Base-by-base conservation (phyloP, 225 moss, liverwort and hornwort species). In the Sphagnum contortum region DNA sequence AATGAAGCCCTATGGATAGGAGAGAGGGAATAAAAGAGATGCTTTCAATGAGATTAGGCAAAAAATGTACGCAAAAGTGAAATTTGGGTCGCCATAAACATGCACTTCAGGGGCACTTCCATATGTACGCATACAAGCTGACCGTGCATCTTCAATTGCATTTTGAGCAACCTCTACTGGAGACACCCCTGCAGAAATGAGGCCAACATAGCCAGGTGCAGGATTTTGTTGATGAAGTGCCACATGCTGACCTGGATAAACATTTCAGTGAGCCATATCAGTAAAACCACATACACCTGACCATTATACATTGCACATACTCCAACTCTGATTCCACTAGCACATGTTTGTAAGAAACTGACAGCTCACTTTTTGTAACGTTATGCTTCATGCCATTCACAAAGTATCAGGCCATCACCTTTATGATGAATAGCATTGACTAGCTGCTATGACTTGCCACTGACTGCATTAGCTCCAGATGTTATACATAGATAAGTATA, bases 121-220 rank as follows among this genome's bases (percentile, higher is more conserved):
- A 57, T 90, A 93, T 14, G 92, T 93, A 68, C 92, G 87, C 92
- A 93, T 93, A 66, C 92, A 93, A 72, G 92, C 81, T 14, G 92
- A 93, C 60, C 92, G 85, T 64, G 92, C 92, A 77, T 93, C 92
- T 64, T 93, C 90, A 50, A 93, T 93, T 11, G 92, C 89, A 73
- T 93, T 89, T 70, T 90, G 80, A 48, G 90, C 92, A 59, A 93
- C 80, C 73, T 89, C 92, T 50, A 86, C 78, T 48, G 92, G 92
- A 70, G 86, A 93, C 4, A 89, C 83, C 72, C 71, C 68, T 60
- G 88, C 82, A 69, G 83, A 86, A 56, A 90, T 90, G 65, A 93
- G 92, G 52, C 92, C 92, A 54, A 93, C 88, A 55, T 80, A 90
- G 62, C 75, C 80, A 49, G 86, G 71, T 48, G 78, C 73, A 14